Evolutionary conservation across 1,139 yeast genomes (phyloP), one percentile per base, ranked within the genome.

Genomic region (Pichia sp.): DNA sequence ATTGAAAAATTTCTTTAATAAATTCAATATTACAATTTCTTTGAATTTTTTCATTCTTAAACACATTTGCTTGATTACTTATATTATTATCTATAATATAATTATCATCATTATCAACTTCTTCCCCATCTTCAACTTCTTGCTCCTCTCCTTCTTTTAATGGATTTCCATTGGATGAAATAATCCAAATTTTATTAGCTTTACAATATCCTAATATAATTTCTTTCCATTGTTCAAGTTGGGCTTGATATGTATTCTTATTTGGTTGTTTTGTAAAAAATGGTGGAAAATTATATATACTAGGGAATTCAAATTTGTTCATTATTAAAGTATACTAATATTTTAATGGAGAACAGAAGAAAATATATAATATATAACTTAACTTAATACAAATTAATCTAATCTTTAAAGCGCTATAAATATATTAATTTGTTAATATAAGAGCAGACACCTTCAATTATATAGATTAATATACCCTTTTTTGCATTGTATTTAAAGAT

Each of bases 221-320:
- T 52, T 74, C 68, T 10, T 67, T 66, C 92, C 92, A 84, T 47
- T 78, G 75, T 26, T 67, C 65, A 30, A 76, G 64, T 60, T 92
- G 98, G 28, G 88, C 82, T 37, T 76, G 74, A 69, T 86, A 77
- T 3, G 95, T 83, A 26, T 87, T 81, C 42, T 81, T 76, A 59
- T 92, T 92, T 36, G 94, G 89, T 66, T 92, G 98, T 52, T 80
- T 74, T 5, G 97, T 92, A 68, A 83, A 92, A 58, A 92, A 78
- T 0, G 98, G 98, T 7, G 97, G 97, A 66, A 88, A 92, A 40
- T 83, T 72, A 66, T 88, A 87, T 39, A 90, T 86, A 45, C 81
- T 72, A 7, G 96, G 96, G 59, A 81, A 83, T 47, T 64, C 58
- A 57, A 67, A 68, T 18, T 38, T 18, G 18, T 18, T 39, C 30